A percentile compares a stretch with the other conserved stretches of the same genome.
These are phyloP conservation scores for Globisporangium nagaii DNA, from an alignment of 352 stramenopile genomes.

Conservation along the genomic window DNA sequence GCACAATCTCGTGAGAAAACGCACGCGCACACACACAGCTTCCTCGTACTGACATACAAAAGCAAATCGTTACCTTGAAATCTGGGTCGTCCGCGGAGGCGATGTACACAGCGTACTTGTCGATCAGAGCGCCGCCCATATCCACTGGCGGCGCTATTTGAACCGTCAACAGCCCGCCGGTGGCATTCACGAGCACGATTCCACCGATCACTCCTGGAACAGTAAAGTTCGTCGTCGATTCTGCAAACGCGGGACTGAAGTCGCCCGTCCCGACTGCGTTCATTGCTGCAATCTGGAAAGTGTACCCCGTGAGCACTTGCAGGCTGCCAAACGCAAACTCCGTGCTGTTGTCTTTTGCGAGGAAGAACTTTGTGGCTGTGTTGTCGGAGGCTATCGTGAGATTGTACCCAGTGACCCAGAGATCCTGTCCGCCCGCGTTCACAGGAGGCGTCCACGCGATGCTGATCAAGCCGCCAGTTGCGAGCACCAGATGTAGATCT, in stretches of 20 bases:
- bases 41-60: too few relatives aligned
- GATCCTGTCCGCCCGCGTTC: constrained; percentile 31
- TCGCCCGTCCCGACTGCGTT: constrained; percentile 30
- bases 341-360: constrained; percentile 34
- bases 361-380: constrained; percentile 1
- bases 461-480: constrained; percentile 42
- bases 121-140: constrained; percentile 30
- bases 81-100: not conserved
- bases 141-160: constrained; percentile 26
- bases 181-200: constrained; percentile 24
- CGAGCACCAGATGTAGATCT: constrained; percentile 7
- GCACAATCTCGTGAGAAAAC: too few relatives aligned
- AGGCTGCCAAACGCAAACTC: constrained; percentile 23
- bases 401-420: constrained; percentile 41
- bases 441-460: constrained; percentile 33
- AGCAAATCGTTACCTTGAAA: constrained; percentile 1
- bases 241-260: constrained; percentile 5
- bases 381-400: constrained; percentile 12
- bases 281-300: constrained; percentile 28
- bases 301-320: constrained; percentile 20
- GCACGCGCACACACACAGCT: too few relatives aligned
- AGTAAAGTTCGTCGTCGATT: constrained; percentile 36
- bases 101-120: constrained; percentile 23
- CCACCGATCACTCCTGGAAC: constrained; percentile 18
- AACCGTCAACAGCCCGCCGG: constrained; percentile 40